Base-by-base conservation (phyloP, 2,329 filamentous ascomycete genomes). In the Talaromyces sp. region DNA sequence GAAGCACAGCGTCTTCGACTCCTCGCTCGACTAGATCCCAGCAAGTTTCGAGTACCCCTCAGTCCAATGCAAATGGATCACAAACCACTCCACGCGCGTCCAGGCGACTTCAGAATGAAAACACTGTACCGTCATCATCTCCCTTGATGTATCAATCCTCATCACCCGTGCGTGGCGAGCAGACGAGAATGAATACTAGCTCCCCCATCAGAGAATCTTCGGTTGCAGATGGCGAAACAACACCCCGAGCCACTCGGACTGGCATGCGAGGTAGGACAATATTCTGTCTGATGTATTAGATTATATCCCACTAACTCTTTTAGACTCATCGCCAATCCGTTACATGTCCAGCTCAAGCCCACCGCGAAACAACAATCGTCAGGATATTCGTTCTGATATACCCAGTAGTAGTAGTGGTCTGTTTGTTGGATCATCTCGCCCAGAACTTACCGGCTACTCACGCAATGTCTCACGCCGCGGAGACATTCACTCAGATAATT, bases 331-430 rank as follows among this genome's bases (percentile, higher is more conserved):
- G 0, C 94, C 94, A 1, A 92, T 98, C 70, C 88, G 89, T 76
- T 98, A 97, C 75, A 91, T 92, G 64, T 88, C 92, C 41, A 97
- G 92, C 78, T 97, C 94, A 43, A 96, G 91, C 74, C 92, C 92
- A 31, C 88, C 87, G n/a, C 87, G 87, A 73, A 74, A 81, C 68
- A 79, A 81, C 61, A 79, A 74, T 58, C 78, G 84, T 64, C 80
- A 85, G 68, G 83, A 85, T 58, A 81, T 82, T 60, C 87, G 89
- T 69, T 89, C 90, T 61, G 89, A 94, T 74, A 83, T 92, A 67
- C 87, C 87, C 70, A 96, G 91, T 76, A 92, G 92, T 74, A 92
- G 89, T 80, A 97, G 93, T 73, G 91, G 89, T 5, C 84, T 98
- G 35, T 98, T 98, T 74, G 89, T 97, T 39, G 83, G 90, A 71